Evolutionary conservation across 495 filamentous ascomycete genomes (phyloP), one percentile per base, ranked within the genome.

Genomic region (Aspergillus olivimuriae): DNA sequence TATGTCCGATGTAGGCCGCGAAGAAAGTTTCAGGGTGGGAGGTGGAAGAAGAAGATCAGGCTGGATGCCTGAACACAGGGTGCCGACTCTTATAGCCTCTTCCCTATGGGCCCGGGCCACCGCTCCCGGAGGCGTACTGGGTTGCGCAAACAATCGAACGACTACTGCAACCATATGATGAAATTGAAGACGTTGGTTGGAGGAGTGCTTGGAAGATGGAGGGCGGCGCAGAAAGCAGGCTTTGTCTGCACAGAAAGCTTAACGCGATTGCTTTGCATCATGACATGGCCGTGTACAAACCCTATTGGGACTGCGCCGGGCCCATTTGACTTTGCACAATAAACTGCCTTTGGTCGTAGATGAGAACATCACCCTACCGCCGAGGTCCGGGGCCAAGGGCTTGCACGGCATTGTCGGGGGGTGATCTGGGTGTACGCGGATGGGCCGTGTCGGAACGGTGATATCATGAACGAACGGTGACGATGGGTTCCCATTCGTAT

Each of bases 91-190:
- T 18, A 43, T 34, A 18, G 16, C 16, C n/a, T n/a, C n/a, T 34
- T 43, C 22, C 28, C 17, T n/a, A 28, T 5, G 24, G 24, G 24
- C 24, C 24, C 24, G 11, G 24, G 24, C 11, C 24, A 6, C 24
- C 5, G 24, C 24, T 5, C 24, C 11, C 6, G 11, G 11, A 28
- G 24, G 5, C n/a, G n/a, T n/a, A n/a, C 19, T 15, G 31, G 14
- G 16, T 23, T 9, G 12, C 39, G 2, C 3, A 15, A 14, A 30
- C 6, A 17, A 6, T 26, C 20, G 11, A 10, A 31, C 16, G 11
- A 19, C 12, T 28, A 31, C 42, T 48, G 47, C 38, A 57, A 53
- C 47, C 20, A 20, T 52, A 56, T 57, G 50, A 57, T 57, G 53
- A 46, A 56, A 56, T 49, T 21, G 19, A 15, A 10, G 9, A 15